These are phyloP conservation scores for Metschnikowia koreensis DNA, from an alignment of 805 yeast species.

Conservation along the genomic window DNA sequence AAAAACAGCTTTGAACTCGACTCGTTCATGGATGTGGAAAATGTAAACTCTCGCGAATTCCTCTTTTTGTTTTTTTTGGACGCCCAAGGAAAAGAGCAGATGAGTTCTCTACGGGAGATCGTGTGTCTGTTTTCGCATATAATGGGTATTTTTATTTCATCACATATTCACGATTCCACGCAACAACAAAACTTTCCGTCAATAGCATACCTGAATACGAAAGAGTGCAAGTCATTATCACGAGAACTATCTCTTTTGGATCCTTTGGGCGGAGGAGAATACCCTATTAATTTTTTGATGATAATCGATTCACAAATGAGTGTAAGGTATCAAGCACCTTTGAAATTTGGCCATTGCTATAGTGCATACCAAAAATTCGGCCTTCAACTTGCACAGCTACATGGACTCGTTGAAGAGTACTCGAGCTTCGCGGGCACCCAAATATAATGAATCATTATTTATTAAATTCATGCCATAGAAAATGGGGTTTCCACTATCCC, in stretches of 20 bases:
- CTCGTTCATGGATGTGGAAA: slow-evolving; percentile 5
- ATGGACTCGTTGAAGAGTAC: slow-evolving; percentile 15
- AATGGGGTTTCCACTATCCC: neutral
- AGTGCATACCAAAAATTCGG: slow-evolving; percentile 25
- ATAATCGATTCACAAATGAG: slow-evolving; percentile 18
- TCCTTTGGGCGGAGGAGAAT: slow-evolving; percentile 38
- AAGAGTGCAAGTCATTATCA: slow-evolving; percentile 23
- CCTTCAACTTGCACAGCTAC: slow-evolving; percentile 12
- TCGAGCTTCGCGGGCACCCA: neutral
- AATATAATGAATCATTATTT: no score
- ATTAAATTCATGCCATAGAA: neutral
- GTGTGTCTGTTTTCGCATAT: slow-evolving; percentile 7
- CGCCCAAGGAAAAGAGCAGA: slow-evolving; percentile 32
- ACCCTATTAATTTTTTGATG: slow-evolving; percentile 32
- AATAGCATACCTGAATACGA: slow-evolving; percentile 8
- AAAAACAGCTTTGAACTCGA: neutral
- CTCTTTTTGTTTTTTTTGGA: slow-evolving; percentile 28
- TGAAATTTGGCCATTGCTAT: slow-evolving; percentile 15
- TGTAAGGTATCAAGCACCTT: slow-evolving; percentile 20
- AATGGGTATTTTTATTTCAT: slow-evolving; percentile 18
- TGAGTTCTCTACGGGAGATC: slow-evolving; percentile 15
- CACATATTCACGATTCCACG: slow-evolving; percentile 9
- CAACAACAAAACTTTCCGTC: neutral
- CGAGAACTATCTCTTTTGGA: slow-evolving; percentile 27
- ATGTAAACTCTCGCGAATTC: neutral